Conservation (phyloP, 1,284 basidiomycete genomes). For the Cystobasidiaceae sp. region DNA sequence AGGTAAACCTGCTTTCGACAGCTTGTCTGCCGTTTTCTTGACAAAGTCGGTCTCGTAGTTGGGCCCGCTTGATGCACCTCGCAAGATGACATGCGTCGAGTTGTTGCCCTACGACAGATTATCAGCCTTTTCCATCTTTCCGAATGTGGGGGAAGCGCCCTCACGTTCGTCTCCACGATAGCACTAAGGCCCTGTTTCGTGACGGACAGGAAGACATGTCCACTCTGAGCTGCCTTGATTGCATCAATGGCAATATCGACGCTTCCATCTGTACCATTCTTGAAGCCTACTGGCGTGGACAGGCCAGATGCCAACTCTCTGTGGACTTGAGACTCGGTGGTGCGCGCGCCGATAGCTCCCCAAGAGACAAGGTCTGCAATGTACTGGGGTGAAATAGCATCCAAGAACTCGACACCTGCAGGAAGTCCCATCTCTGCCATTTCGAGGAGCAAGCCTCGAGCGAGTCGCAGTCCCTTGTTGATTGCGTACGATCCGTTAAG, state of each 20-base stretch:
- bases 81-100: slow-evolving; percentile 84
- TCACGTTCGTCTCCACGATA: slow-evolving; percentile 69
- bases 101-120: slow-evolving; percentile 71
- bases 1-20: slow-evolving; percentile 70
- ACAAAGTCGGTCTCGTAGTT: slow-evolving; percentile 78
- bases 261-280: slow-evolving; percentile 57
- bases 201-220: slow-evolving; percentile 87
- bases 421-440: slow-evolving; percentile 52
- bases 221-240: slow-evolving; percentile 74
- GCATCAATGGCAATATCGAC: slow-evolving; percentile 75
- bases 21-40: slow-evolving; percentile 66
- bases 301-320: slow-evolving; percentile 53
- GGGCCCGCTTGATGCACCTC: slow-evolving; percentile 77
- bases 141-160: too few species aligned
- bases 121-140: too few species aligned
- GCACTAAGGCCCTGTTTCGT: slow-evolving; percentile 87
- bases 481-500: slow-evolving; percentile 80
- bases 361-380: slow-evolving; percentile 93
- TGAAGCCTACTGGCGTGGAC: slow-evolving; percentile 80
- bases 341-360: slow-evolving; percentile 95
- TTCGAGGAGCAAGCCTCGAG: slow-evolving; percentile 79
- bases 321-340: slow-evolving; percentile 95
- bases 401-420: slow-evolving; percentile 51
- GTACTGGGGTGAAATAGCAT: slow-evolving; percentile 85
- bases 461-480: slow-evolving; percentile 91